These are phyloP conservation scores for Capniomyces stellatus DNA, from an alignment of 371 early-diverging fungal species.

Conservation along the genomic window DNA sequence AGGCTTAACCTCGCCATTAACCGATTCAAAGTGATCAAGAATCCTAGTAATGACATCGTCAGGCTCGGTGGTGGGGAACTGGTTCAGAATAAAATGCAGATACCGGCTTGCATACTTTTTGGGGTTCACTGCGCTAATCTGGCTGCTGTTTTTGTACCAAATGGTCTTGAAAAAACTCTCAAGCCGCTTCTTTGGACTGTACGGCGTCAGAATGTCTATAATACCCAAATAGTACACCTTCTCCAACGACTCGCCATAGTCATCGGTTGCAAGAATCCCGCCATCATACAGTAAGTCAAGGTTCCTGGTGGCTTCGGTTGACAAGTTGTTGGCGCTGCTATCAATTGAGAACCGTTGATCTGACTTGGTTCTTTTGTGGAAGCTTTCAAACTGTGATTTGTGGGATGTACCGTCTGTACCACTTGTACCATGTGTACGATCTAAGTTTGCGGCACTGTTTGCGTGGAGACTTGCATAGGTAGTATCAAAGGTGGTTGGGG, in stretches of 20 bases:
- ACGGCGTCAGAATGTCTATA: constrained; percentile 91
- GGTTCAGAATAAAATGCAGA: constrained; percentile 53
- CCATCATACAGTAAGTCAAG: constrained; percentile 48
- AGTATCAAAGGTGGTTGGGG: too few relatives aligned
- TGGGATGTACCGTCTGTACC: too few relatives aligned
- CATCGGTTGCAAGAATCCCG: constrained; percentile 66
- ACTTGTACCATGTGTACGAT: too few relatives aligned
- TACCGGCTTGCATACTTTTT: constrained; percentile 66
- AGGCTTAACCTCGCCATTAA: background rate
- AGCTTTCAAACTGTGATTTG: too few relatives aligned
- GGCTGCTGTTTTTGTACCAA: constrained; percentile 42
- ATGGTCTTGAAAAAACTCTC: constrained; percentile 76
- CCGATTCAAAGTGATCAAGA: background rate
- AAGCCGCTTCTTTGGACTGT: constrained; percentile 58
- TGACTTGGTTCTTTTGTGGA: background rate
- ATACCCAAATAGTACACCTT: constrained; percentile 81
- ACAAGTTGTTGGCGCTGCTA: background rate
- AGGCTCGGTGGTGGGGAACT: background rate
- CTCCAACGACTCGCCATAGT: constrained; percentile 34
- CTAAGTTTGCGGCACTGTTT: too few relatives aligned
- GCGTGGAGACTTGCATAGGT: too few relatives aligned
- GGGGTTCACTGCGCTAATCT: constrained; percentile 79
- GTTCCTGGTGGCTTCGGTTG: background rate
- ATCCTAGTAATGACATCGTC: background rate
- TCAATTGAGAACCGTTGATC: background rate